Conservation (phyloP, 2,329 filamentous ascomycete genomes). For the Boeremia exigua region DNA sequence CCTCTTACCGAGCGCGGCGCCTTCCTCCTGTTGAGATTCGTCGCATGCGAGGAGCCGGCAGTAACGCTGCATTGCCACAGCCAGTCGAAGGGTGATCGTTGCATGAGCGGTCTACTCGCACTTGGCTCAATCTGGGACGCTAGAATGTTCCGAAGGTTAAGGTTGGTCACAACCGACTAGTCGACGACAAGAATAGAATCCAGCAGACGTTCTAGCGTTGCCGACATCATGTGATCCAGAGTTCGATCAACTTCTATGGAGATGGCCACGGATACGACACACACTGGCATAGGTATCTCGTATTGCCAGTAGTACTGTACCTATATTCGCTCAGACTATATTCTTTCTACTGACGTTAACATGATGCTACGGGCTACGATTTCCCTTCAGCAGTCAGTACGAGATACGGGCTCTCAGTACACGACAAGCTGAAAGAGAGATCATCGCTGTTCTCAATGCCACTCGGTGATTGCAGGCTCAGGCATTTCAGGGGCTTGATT, state of each 20-base stretch:
- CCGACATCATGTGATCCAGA: not conserved
- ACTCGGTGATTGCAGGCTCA: slow-evolving; percentile 1
- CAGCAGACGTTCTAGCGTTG: not conserved
- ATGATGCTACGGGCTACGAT: not conserved
- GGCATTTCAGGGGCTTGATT: not conserved
- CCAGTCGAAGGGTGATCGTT: not conserved
- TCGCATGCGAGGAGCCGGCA: not conserved
- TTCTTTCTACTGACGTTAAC: not conserved
- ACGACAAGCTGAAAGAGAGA: not conserved
- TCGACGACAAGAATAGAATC: slow-evolving; percentile 15
- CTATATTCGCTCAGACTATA: not conserved
- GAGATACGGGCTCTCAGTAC: not conserved
- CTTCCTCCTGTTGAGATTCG: not conserved
- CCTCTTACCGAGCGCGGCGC: slow-evolving; percentile 1
- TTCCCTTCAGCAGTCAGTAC: not conserved
- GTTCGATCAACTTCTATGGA: not conserved
- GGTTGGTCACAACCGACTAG: slow-evolving; percentile 3
- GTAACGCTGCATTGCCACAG: slow-evolving; percentile 15
- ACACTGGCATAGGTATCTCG: slow-evolving; percentile 3
- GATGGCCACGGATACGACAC: not conserved
- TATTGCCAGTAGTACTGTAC: not conserved
- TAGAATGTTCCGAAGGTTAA: slow-evolving; percentile 1
- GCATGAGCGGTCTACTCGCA: not conserved
- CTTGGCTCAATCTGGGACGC: not conserved
- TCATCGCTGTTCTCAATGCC: not conserved